phyloP scores from a whole-genome alignment of 2,329 filamentous ascomycete genomes.

The Plectosphaerella sp. region DNA sequence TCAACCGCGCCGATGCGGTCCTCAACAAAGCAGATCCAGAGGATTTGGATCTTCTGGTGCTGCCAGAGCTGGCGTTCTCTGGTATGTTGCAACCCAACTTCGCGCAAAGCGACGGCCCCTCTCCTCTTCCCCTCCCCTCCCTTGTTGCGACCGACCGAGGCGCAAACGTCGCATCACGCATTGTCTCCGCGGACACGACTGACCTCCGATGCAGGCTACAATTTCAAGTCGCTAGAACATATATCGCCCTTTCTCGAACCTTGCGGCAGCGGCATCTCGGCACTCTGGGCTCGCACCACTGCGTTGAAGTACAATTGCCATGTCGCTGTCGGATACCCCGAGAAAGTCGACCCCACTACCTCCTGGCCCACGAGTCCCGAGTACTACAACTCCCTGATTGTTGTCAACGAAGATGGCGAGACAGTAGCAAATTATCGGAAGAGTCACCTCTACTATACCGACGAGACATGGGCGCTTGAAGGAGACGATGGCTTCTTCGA shows the following conservation, averaged over 20 bases:
- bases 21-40: constrained; percentile 46
- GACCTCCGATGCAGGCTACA: constrained; percentile 55
- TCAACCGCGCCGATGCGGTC: constrained; percentile 62
- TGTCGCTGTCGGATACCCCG: constrained; percentile 71
- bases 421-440: constrained; percentile 59
- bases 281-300: constrained; percentile 65
- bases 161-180: neutral
- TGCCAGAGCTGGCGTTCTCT: constrained; percentile 73
- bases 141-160: too few species aligned
- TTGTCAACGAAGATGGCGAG: constrained; percentile 56
- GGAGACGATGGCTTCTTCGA: constrained; percentile 41
- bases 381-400: constrained; percentile 51
- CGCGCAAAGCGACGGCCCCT: too few species aligned
- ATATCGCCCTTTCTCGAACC: constrained; percentile 68
- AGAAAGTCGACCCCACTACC: constrained; percentile 50
- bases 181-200: neutral
- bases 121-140: too few species aligned
- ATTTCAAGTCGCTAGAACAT: constrained; percentile 65
- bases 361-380: constrained; percentile 48
- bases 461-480: constrained; percentile 55
- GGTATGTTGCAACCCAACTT: too few species aligned
- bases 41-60: constrained; percentile 64
- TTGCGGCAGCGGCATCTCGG: constrained; percentile 59
- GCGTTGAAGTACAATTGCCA: constrained; percentile 63
- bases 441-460: constrained; percentile 49